Conservation (phyloP, 371 early-diverging fungal species). For the Mortierella sp. region DNA sequence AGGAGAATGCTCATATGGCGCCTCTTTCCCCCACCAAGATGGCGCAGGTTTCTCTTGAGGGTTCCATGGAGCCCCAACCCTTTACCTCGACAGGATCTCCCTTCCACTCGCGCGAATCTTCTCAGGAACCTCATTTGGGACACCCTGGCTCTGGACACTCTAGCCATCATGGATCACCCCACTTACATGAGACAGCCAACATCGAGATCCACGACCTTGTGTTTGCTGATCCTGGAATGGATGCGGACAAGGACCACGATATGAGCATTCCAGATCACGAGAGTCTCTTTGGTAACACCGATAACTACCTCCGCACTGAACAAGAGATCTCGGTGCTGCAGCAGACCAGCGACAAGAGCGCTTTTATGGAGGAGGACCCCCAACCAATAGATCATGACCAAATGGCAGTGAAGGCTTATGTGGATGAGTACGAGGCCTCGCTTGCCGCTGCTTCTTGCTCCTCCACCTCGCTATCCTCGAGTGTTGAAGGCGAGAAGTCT, state of each 20-base stretch:
- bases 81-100: not conserved
- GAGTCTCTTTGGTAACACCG: constrained; percentile 43
- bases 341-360: constrained; percentile 21
- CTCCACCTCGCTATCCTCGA: constrained; percentile 30
- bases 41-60: constrained; percentile 36
- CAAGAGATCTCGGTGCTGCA: constrained; percentile 42
- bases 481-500: constrained; percentile 26
- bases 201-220: constrained; percentile 2
- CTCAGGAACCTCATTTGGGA: constrained; percentile 2
- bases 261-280: constrained; percentile 47
- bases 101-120: constrained; percentile 5
- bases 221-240: constrained; percentile 12
- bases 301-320: constrained; percentile 38
- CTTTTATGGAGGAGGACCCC: constrained; percentile 42
- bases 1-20: constrained; percentile 7
- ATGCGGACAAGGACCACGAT: constrained; percentile 27
- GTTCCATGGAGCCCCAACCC: not conserved
- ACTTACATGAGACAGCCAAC: constrained; percentile 3
- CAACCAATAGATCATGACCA: constrained; percentile 35
- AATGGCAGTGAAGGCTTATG: constrained; percentile 41
- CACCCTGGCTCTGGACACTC: not conserved
- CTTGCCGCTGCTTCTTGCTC: constrained; percentile 39
- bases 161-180: not conserved
- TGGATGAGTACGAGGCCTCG: constrained; percentile 40
- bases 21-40: constrained; percentile 41